Conservation (phyloP, 805 yeast genomes). For the Starmerella riodocensis region DNA sequence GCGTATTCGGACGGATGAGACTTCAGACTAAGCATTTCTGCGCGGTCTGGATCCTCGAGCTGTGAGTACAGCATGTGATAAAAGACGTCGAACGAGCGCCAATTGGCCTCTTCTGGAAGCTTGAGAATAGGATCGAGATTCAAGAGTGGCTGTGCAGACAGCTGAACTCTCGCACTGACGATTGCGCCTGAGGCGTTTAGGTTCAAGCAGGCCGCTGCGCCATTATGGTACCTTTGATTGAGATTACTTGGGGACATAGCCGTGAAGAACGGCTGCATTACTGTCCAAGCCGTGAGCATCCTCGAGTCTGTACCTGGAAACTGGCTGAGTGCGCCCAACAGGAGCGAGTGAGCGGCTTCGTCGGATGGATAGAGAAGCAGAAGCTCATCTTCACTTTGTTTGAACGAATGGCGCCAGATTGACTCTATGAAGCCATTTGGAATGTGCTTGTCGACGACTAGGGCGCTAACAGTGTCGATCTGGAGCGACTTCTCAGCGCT, state of each 20-base stretch:
- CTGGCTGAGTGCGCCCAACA: conserved; percentile 23
- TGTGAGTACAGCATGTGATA: conserved; percentile 28
- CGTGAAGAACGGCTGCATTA: conserved; percentile 29
- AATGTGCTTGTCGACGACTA: conserved; percentile 24
- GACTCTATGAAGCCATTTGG: conserved; percentile 27
- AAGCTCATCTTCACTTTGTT: conserved; percentile 32
- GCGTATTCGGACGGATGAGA: conserved; percentile 23
- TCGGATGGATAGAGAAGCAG: conserved; percentile 26
- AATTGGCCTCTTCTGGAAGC: conserved; percentile 19
- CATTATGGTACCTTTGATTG: conserved; percentile 27
- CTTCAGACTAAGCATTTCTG: conserved; percentile 24
- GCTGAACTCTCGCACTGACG: conserved; percentile 24
- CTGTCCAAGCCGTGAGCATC: conserved; percentile 28
- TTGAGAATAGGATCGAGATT: conserved; percentile 25
- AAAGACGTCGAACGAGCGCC: conserved; percentile 29
- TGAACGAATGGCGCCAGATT: conserved; percentile 31
- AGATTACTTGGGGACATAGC: conserved; percentile 28
- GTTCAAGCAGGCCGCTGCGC: conserved; percentile 25
- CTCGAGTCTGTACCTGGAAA: conserved; percentile 29
- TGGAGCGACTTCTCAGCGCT: conserved; percentile 19
- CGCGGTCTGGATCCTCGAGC: conserved; percentile 17
- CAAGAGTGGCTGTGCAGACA: conserved; percentile 24
- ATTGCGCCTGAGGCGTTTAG: conserved; percentile 25
- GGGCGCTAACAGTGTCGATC: conserved; percentile 25
- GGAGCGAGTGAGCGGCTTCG: conserved; percentile 25